Conservation (phyloP, 108 stramenopile species). For the Thalassiosira profunda region DNA sequence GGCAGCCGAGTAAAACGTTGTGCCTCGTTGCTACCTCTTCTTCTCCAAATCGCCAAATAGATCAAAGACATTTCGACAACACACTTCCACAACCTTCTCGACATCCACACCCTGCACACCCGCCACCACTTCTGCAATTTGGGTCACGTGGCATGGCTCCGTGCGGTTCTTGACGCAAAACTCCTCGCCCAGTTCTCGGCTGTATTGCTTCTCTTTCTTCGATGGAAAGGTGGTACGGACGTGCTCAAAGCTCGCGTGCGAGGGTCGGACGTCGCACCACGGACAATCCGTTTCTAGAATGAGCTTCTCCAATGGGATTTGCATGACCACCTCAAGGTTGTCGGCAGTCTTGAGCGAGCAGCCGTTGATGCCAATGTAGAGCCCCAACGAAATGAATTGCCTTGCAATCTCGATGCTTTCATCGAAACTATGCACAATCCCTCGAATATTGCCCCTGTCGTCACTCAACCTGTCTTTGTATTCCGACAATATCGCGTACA, state of each 20-base stretch:
- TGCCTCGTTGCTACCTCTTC: background rate
- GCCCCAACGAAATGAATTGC: constrained; percentile 77
- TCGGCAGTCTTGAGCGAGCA: constrained; percentile 94
- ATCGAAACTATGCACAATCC: constrained; percentile 93
- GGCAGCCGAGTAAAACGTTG: no score
- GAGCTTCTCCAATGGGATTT: constrained; percentile 82
- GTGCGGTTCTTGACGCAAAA: constrained; percentile 87
- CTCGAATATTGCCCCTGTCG: constrained; percentile 24
- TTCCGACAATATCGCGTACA: constrained; percentile 66
- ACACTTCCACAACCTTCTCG: constrained; percentile 63
- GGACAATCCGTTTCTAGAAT: constrained; percentile 98
- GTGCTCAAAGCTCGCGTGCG: constrained; percentile 77
- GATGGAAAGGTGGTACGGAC: constrained; percentile 70
- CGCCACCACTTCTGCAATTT: constrained; percentile 90
- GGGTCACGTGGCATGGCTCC: constrained; percentile 90
- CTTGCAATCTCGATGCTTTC: constrained; percentile 85
- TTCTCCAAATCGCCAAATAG: constrained; percentile 58
- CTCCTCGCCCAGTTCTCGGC: constrained; percentile 37
- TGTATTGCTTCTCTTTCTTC: constrained; percentile 85
- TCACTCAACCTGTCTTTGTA: constrained; percentile 46
- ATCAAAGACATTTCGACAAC: constrained; percentile 62
- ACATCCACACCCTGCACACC: constrained; percentile 66
- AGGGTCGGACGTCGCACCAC: constrained; percentile 88
- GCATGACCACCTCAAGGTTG: constrained; percentile 77
- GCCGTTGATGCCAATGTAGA: constrained; percentile 97